Conservation (phyloP, 2,329 filamentous ascomycete genomes). For the Geosmithia morbida region DNA sequence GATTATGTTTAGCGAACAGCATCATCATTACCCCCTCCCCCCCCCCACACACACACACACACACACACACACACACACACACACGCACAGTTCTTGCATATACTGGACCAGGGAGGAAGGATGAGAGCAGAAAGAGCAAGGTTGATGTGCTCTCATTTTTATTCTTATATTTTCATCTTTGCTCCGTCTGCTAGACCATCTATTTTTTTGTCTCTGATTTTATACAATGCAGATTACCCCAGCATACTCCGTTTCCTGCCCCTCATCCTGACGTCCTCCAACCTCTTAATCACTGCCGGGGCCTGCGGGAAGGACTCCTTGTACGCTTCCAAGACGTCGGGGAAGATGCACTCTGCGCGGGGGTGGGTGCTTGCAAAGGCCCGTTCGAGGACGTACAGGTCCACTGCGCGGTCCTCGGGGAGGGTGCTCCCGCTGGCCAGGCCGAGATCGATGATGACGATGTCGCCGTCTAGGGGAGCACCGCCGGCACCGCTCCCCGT, state of each 20-base stretch:
- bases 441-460: constrained; percentile 91
- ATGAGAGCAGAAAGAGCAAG: neutral
- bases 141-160: neutral
- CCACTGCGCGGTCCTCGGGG: constrained; percentile 90
- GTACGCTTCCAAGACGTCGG: constrained; percentile 62
- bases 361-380: constrained; percentile 95
- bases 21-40: neutral
- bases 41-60: too few species aligned
- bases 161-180: neutral
- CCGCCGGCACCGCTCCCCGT: constrained; percentile 7
- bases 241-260: constrained; percentile 96
- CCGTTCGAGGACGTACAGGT: constrained; percentile 88
- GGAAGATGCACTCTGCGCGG: constrained; percentile 62
- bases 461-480: constrained; percentile 45
- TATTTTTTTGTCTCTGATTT: neutral
- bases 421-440: constrained; percentile 67
- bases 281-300: constrained; percentile 56
- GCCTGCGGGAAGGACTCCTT: constrained; percentile 61
- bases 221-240: constrained; percentile 35
- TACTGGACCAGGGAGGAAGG: too few species aligned
- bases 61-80: too few species aligned
- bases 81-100: too few species aligned
- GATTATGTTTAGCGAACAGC: neutral
- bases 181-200: neutral
- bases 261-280: constrained; percentile 87